phyloP scores from a whole-genome alignment of 352 stramenopile genomes.

The Phytopythium litorale region DNA sequence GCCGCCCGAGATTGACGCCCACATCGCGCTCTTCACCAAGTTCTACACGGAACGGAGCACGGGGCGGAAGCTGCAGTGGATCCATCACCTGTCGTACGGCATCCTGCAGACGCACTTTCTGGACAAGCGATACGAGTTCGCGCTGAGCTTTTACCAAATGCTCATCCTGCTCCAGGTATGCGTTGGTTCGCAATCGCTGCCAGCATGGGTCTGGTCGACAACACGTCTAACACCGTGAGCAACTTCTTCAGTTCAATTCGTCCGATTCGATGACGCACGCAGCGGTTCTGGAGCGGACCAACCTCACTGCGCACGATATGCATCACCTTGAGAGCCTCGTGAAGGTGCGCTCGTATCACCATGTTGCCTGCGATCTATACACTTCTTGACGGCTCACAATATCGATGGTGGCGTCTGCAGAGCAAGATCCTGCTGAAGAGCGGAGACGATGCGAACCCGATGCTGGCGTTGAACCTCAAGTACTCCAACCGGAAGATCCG shows the following conservation, averaged over 20 bases:
- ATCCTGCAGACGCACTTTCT: constrained; percentile 66
- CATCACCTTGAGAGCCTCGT: constrained; percentile 71
- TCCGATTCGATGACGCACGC: constrained; percentile 31
- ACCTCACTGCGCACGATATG: constrained; percentile 57
- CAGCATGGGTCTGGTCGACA: neutral
- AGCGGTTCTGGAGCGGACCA: constrained; percentile 41
- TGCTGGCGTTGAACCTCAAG: constrained; percentile 36
- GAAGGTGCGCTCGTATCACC: constrained; percentile 39
- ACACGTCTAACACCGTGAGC: neutral
- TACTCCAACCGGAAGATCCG: constrained; percentile 52
- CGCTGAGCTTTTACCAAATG: constrained; percentile 85
- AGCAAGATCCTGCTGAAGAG: constrained; percentile 33
- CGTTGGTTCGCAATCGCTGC: neutral
- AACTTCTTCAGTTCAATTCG: constrained; percentile 55
- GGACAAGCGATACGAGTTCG: constrained; percentile 75
- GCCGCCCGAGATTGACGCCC: constrained; percentile 44
- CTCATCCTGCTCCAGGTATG: constrained; percentile 66
- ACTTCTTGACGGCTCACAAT: neutral
- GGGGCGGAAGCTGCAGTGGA: constrained; percentile 74
- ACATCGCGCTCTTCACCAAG: constrained; percentile 74
- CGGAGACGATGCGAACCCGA: constrained; percentile 20
- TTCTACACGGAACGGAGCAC: constrained; percentile 79
- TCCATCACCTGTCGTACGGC: constrained; percentile 75
- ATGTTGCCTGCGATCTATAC: neutral
- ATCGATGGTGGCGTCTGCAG: constrained; percentile 14